Percentiles rank a stretch among this genome's conserved stretches.
phyloP scores from a whole-genome alignment of 257 asterid species.

The Cinchona pubescens region DNA sequence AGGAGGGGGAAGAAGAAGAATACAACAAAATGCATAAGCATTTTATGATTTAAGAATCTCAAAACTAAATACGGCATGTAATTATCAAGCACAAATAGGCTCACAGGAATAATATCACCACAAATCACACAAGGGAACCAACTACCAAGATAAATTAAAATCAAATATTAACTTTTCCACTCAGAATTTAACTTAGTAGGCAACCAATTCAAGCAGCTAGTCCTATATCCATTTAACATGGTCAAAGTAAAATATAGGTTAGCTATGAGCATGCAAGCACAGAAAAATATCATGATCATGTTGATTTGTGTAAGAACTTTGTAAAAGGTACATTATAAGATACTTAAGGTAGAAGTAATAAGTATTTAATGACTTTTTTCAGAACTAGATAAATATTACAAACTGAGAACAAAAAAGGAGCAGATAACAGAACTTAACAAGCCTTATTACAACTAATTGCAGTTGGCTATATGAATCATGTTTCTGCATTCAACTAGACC shows the following conservation, averaged over 20 bases:
- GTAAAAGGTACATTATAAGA: no score
- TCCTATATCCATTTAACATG: not conserved
- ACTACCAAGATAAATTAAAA: not conserved
- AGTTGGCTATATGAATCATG: no score
- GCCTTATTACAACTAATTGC: no score
- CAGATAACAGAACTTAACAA: no score
- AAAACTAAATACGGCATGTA: not conserved
- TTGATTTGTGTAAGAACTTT: no score
- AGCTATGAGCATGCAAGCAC: not conserved
- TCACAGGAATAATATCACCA: not conserved
- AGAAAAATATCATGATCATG: not conserved
- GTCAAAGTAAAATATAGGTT: not conserved
- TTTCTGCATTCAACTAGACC: slow-evolving; percentile 1
- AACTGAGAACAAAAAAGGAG: no score
- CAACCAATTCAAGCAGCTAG: not conserved
- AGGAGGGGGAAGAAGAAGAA: no score
- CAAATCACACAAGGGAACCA: not conserved
- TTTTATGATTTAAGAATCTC: not conserved
- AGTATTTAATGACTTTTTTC: no score
- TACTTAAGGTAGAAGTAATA: no score
- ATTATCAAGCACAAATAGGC: not conserved
- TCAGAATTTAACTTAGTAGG: not conserved
- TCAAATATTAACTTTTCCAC: no score
- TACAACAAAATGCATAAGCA: not conserved
- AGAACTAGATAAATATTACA: no score